phyloP scores from a whole-genome alignment of 2,329 filamentous ascomycete species.

The Penicillium oxalicum region DNA sequence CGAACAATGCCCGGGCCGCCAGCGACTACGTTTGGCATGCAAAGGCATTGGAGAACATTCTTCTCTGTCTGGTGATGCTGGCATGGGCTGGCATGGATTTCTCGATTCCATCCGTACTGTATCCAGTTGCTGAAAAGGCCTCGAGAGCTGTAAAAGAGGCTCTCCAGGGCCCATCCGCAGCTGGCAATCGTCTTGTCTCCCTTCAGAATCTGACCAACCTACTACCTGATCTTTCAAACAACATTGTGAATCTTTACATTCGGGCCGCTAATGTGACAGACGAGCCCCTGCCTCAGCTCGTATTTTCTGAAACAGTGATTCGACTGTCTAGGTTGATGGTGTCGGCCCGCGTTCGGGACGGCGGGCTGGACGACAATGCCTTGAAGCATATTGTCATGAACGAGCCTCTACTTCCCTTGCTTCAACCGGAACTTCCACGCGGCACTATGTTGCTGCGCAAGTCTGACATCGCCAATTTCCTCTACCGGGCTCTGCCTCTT shows the following conservation, averaged over 20 bases:
- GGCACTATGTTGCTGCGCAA: conserved; percentile 46
- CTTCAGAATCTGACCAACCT: conserved; percentile 48
- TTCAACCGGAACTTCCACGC: conserved; percentile 31
- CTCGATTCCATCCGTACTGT: conserved; percentile 50
- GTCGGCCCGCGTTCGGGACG: conserved; percentile 46
- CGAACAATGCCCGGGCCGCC: conserved; percentile 65
- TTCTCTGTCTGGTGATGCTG: conserved; percentile 75
- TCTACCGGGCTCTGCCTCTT: conserved; percentile 66
- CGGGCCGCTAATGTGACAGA: conserved; percentile 48
- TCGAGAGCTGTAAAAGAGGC: conserved; percentile 40
- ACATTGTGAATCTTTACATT: conserved; percentile 52
- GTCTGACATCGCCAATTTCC: conserved; percentile 57
- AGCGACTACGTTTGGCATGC: conserved; percentile 97
- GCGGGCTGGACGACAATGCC: conserved; percentile 46
- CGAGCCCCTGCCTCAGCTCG: conserved; percentile 49
- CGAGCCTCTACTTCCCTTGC: conserved; percentile 36
- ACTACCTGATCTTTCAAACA: conserved; percentile 52
- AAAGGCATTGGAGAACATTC: conserved; percentile 83
- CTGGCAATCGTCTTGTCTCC: conserved; percentile 43
- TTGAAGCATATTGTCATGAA: conserved; percentile 56
- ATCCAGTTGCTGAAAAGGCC: conserved; percentile 46
- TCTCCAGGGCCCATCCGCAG: conserved; percentile 38
- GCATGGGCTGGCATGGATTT: conserved; percentile 83
- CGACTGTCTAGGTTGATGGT: conserved; percentile 50
- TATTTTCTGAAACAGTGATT: conserved; percentile 53